Base-by-base conservation (phyloP, 768 basidiomycete species). In the Rickenella mellea region DNA sequence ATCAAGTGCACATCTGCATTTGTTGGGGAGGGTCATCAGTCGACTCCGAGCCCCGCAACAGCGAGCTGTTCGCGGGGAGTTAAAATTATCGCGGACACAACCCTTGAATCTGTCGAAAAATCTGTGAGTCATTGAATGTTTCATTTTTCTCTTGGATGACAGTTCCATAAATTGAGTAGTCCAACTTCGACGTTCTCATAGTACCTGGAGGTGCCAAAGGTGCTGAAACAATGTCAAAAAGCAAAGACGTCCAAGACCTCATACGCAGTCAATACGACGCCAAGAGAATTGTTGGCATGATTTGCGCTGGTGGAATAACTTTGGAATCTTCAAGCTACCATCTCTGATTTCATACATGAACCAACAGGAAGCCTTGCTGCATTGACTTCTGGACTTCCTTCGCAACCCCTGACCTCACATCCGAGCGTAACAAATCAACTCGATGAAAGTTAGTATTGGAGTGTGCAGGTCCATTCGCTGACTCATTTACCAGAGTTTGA, bases 131-230 rank as follows among this genome's bases (percentile, higher is more conserved):
- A 22, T n/a, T n/a, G n/a, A n/a, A 27, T 12, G 12, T 19, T 22
- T 15, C 14, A 41, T 14, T 39, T 26, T 27, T 44, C 15, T 17
- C 19, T 30, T 12, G 37, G 14, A 25, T 25, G 4, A 24, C 44
- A 33, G 22, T 43, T 27, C 31, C 40, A 19, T 38, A 51, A 21
- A 21, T n/a, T 43, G 6, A 10, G 17, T 28, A 85, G 83, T 77
- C 76, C 31, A 63, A 64, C 39, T 85, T 73, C 46, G 83, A 89
- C 49, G 71, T 74, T 1, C 51, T 90, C 10, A 66, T 90, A 31
- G 71, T 90, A 30, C 87, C 87, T 0, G 87, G 87, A 2, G 87
- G 87, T 5, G 73, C 83, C 6, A 75, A 78, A 55, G 87, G 87
- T 9, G 83, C 87, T 0, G 76, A 82, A 39, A 83, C 78, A 0